Conservation (phyloP, 306 rosid genomes). For the Fragaria nilgerrensis region DNA sequence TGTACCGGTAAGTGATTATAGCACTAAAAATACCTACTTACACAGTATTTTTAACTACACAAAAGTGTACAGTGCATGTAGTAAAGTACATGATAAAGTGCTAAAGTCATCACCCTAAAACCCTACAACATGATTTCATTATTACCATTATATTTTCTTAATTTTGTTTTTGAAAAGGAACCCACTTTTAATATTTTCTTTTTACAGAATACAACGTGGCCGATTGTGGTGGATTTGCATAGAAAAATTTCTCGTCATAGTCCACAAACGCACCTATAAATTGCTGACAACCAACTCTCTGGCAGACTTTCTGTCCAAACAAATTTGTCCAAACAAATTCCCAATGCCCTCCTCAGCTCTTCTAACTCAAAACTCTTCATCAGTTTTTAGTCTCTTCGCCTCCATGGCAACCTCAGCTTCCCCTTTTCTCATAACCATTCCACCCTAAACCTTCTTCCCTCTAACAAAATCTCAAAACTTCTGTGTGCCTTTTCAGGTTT, state of each 20-base stretch:
- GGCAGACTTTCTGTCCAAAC: neutral
- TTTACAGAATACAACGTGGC: neutral
- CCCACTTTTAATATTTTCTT: neutral
- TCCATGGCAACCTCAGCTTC: neutral
- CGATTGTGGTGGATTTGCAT: neutral
- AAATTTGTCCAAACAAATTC: neutral
- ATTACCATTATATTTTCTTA: too few relatives aligned
- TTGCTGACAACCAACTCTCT: neutral
- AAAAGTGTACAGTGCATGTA: too few relatives aligned
- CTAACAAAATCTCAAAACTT: neutral
- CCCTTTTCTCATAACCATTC: neutral
- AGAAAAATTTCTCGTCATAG: neutral
- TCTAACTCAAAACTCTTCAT: neutral
- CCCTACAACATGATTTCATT: too few relatives aligned
- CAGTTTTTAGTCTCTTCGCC: neutral
- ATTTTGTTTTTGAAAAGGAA: too few relatives aligned
- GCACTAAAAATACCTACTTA: too few relatives aligned
- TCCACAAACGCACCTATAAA: constrained; percentile 7
- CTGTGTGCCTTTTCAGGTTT: neutral
- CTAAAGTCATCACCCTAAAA: too few relatives aligned
- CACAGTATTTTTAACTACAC: too few relatives aligned
- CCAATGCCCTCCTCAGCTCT: neutral
- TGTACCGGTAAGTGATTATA: too few relatives aligned
- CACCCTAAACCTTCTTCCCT: neutral
- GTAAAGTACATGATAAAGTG: too few relatives aligned